These are phyloP conservation scores for Colletotrichum destructivum DNA, from an alignment of 2,329 filamentous ascomycete genomes.

Conservation along the genomic window DNA sequence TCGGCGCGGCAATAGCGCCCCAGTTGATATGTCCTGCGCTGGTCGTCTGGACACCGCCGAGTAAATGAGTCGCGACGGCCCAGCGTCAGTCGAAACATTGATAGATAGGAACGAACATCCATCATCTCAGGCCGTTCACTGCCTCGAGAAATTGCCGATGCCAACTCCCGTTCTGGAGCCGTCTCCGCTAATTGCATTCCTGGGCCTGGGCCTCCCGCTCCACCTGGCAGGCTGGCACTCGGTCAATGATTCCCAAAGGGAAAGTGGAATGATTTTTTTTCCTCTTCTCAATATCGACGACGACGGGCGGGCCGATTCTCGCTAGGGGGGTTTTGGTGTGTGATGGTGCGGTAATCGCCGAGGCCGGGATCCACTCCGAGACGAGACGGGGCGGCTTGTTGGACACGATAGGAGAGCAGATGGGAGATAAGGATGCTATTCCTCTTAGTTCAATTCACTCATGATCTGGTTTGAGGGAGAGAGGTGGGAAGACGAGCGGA, in stretches of 20 bases:
- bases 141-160: conserved; percentile 29
- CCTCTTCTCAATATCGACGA: not conserved
- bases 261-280: conserved; percentile 2
- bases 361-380: conserved; percentile 15
- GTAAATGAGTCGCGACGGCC: not conserved
- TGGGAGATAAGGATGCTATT: not conserved
- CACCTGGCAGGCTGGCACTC: not conserved
- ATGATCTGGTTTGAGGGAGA: not conserved
- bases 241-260: not conserved
- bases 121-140: not conserved
- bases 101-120: not conserved
- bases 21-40: not conserved
- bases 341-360: conserved; percentile 10
- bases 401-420: not conserved
- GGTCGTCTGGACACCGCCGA: not conserved
- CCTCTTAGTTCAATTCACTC: not conserved
- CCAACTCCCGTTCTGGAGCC: conserved; percentile 36
- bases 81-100: not conserved
- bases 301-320: conserved; percentile 7
- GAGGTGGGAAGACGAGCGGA: not conserved
- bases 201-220: conserved; percentile 1
- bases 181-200: conserved; percentile 28
- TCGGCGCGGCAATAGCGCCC: not conserved
- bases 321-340: not conserved
- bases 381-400: not conserved